Conservation (phyloP, 768 basidiomycete genomes). For the Suillus brevipes region DNA sequence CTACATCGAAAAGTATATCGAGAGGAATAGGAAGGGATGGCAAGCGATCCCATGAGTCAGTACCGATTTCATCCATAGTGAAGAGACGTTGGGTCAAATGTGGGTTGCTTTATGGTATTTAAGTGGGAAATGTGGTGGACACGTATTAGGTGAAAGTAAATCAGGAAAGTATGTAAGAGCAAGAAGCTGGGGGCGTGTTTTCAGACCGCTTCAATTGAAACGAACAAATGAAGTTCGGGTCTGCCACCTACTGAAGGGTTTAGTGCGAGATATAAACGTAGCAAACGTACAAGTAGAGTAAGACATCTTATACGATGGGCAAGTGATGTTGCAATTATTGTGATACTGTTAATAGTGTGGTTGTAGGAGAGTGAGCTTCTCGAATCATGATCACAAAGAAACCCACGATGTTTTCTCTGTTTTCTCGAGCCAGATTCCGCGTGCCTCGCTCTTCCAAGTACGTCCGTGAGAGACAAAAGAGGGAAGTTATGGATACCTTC, state of each 20-base stretch:
- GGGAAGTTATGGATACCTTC: conserved; percentile 5
- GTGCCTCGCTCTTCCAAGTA: conserved; percentile 18
- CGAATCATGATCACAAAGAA: conserved; percentile 7
- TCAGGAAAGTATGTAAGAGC: background rate
- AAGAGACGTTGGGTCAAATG: background rate
- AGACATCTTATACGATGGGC: conserved; percentile 7
- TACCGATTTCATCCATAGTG: background rate
- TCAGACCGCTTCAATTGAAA: background rate
- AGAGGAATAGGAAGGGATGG: conserved; percentile 38
- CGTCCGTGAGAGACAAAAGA: conserved; percentile 14
- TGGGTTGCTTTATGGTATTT: background rate
- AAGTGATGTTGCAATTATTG: background rate
- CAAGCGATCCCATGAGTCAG: conserved; percentile 10
- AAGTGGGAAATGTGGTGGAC: background rate
- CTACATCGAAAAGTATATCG: conserved; percentile 48
- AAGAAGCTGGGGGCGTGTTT: background rate
- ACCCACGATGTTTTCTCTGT: conserved; percentile 20
- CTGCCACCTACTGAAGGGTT: background rate
- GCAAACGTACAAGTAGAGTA: background rate
- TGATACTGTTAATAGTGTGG: too few relatives aligned
- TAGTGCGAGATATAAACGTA: background rate
- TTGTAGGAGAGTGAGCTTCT: conserved; percentile 7
- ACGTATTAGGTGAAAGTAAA: background rate
- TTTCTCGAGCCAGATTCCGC: conserved; percentile 12
- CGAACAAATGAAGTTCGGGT: conserved; percentile 2